These are phyloP conservation scores for Phellinidium pouzarii DNA, from an alignment of 1,284 basidiomycete species.

Conservation along the genomic window DNA sequence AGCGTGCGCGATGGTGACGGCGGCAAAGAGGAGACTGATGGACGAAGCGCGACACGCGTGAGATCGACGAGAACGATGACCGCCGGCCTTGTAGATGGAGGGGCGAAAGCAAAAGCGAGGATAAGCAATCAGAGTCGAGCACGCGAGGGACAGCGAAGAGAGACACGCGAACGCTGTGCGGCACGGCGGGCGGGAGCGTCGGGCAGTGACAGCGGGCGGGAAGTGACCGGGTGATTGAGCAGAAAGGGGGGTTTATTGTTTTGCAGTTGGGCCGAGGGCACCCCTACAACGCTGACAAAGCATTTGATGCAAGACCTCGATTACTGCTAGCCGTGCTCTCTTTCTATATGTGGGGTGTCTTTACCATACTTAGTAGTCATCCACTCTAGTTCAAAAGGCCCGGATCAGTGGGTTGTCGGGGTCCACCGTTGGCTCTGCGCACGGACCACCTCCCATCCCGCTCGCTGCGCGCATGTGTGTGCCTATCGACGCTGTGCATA, in stretches of 20 bases:
- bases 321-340: neutral
- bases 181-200: constrained; percentile 6
- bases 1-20: constrained; percentile 21
- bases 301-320: neutral
- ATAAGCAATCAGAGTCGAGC: neutral
- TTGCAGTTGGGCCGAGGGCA: constrained; percentile 2
- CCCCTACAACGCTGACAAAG: neutral
- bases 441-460: constrained; percentile 14
- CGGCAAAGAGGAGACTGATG: constrained; percentile 24
- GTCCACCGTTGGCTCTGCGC: constrained; percentile 1
- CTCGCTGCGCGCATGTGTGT: constrained; percentile 19
- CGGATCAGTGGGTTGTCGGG: neutral
- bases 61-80: constrained; percentile 27
- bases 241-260: constrained; percentile 4
- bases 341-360: too few species aligned
- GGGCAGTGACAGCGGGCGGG: neutral
- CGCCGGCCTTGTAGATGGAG: constrained; percentile 16
- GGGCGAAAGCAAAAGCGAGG: constrained; percentile 1
- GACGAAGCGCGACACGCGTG: constrained; percentile 17
- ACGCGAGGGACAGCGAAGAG: neutral
- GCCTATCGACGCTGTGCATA: constrained; percentile 29
- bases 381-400: too few species aligned
- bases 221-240: constrained; percentile 2
- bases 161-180: constrained; percentile 1
- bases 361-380: too few species aligned